phyloP scores from a whole-genome alignment of 768 basidiomycete genomes.

The Sistotremastrum suecicum region DNA sequence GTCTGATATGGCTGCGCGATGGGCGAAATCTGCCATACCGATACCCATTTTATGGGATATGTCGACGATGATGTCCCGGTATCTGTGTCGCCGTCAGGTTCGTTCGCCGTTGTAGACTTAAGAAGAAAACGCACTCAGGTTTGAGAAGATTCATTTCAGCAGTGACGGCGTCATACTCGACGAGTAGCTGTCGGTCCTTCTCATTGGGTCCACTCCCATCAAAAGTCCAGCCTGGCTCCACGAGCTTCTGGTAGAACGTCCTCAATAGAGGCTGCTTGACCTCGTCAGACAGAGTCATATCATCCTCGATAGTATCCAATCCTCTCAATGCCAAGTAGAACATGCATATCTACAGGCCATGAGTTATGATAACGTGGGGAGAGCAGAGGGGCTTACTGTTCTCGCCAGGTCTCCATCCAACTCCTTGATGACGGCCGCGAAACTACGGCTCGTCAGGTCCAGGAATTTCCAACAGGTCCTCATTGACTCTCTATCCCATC shows the following conservation, averaged over 20 bases:
- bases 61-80: conserved; percentile 67
- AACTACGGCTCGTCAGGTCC: conserved; percentile 81
- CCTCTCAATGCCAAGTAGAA: conserved; percentile 92
- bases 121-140: conserved; percentile 30
- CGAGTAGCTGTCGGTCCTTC: conserved; percentile 73
- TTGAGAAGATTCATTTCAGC: conserved; percentile 63
- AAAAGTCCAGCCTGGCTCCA: conserved; percentile 80
- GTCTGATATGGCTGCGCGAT: conserved; percentile 46
- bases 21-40: conserved; percentile 94
- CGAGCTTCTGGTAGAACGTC: conserved; percentile 64
- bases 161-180: conserved; percentile 70
- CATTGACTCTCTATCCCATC: conserved; percentile 83
- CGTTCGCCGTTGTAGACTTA: background rate
- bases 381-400: conserved; percentile 40
- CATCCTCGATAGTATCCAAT: conserved; percentile 96
- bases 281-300: conserved; percentile 86
- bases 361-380: background rate
- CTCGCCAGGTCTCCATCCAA: conserved; percentile 89
- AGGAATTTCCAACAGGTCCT: conserved; percentile 80
- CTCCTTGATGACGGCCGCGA: conserved; percentile 89
- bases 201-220: conserved; percentile 71
- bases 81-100: conserved; percentile 17
- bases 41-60: conserved; percentile 77
- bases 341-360: conserved; percentile 59
- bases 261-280: conserved; percentile 79